Conservation (phyloP, 495 filamentous ascomycete species). For the Talaromyces proteolyticus region DNA sequence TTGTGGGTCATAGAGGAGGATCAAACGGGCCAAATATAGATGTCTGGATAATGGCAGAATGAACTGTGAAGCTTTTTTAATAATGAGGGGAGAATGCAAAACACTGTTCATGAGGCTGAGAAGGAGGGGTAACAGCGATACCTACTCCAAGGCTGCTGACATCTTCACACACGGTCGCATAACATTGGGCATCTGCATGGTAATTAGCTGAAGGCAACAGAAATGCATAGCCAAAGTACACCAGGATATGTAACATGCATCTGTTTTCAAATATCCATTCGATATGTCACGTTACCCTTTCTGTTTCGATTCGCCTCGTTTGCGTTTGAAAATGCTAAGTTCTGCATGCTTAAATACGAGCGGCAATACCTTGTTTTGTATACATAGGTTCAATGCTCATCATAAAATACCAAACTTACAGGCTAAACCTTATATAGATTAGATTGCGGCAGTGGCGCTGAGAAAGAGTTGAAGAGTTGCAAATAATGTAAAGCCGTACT, state of each 20-base stretch:
- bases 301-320: background rate
- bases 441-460: too few species aligned
- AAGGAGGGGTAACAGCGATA: background rate
- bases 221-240: background rate
- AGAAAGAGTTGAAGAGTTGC: background rate
- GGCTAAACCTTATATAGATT: background rate
- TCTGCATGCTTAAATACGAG: background rate
- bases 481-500: background rate
- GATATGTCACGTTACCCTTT: background rate
- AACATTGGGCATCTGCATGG: background rate
- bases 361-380: background rate
- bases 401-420: background rate
- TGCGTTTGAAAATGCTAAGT: background rate
- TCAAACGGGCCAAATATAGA: too few species aligned
- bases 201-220: background rate
- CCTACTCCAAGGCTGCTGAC: background rate
- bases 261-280: background rate
- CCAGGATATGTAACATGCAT: background rate
- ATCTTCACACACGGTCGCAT: background rate
- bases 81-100: constrained; percentile 3
- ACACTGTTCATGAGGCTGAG: background rate
- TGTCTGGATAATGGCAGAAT: too few species aligned
- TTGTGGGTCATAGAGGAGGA: constrained; percentile 27
- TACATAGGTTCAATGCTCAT: background rate
- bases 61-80: background rate